Evolutionary conservation across 345 rosid species (phyloP).

Genomic region (Eucalyptus cloeziana): DNA sequence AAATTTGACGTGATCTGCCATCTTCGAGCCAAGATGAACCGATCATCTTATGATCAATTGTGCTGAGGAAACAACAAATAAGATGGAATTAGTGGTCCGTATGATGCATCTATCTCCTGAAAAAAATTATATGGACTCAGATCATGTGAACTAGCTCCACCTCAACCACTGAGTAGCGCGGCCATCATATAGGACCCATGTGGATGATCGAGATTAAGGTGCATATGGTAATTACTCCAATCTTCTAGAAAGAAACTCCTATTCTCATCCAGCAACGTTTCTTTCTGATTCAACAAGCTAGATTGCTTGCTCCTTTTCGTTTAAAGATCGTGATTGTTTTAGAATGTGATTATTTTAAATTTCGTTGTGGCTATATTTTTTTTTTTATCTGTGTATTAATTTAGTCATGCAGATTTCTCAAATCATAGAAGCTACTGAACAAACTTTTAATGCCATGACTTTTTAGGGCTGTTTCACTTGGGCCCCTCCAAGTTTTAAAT

Average conservation of each 20-base stretch:
- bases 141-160: not conserved
- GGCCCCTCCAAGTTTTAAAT: not conserved
- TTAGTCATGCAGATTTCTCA: not conserved
- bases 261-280: too few species aligned
- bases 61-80: not conserved
- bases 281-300: rapidly evolving
- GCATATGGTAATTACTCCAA: not conserved
- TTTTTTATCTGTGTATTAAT: too few species aligned
- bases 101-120: not conserved
- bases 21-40: not conserved
- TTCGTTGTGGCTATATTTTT: not conserved
- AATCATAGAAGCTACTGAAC: not conserved
- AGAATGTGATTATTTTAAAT: too few species aligned
- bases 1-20: not conserved
- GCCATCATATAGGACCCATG: not conserved
- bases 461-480: not conserved
- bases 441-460: not conserved
- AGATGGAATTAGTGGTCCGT: rapidly evolving
- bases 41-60: not conserved
- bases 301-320: not conserved
- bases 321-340: not conserved
- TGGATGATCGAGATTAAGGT: not conserved
- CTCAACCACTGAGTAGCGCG: not conserved
- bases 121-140: not conserved
- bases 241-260: not conserved